Base-by-base conservation (phyloP, 768 basidiomycete genomes). In the Melanogaster broomeanus region DNA sequence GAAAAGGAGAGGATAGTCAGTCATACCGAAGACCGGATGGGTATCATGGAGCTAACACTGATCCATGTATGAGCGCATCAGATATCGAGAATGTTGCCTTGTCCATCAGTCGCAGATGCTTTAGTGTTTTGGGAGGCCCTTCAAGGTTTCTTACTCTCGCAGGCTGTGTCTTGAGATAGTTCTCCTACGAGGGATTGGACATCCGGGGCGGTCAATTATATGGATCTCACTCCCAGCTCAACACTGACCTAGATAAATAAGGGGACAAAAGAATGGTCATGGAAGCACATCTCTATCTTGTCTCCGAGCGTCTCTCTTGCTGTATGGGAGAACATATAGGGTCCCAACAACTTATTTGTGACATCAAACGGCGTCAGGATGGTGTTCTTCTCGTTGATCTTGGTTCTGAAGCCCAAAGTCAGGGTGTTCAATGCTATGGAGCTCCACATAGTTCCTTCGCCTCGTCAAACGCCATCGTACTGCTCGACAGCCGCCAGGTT, bases 261-360 rank as follows among this genome's bases (percentile, higher is more conserved):
- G 0, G 97, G 97, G 42, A 98, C 82, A 59, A 98, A 93, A 1
- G 88, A 84, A 64, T 93, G 90, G 62, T 99, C 97, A 52, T 97
- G 93, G 73, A 98, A 99, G 70, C 98, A 99, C 53, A 91, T 68
- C 47, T 98, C 96, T 76, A 96, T 90, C 74, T 98, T 98, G 57
- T 98, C 93, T 27, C 80, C 83, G 3, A 98, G 74, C 0, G 90
- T 85, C 66, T 93, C 85, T 45, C 88, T 81, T 24, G 87, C 81
- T 0, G 90, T 96, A 31, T 77, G 63, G 2, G 91, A 90, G 70
- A 97, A 98, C 56, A 92, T 73, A 61, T 97, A 93, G 18, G 97
- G 97, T 3, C 93, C 93, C 6, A 95, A 78, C 51, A 99, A 77
- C 68, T 90, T 93, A 44, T 83, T 80, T n/a, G 88, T 88, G 51